Evolutionary conservation across 2,329 filamentous ascomycete species (phyloP).

Genomic region (Sclerotinia minor): DNA sequence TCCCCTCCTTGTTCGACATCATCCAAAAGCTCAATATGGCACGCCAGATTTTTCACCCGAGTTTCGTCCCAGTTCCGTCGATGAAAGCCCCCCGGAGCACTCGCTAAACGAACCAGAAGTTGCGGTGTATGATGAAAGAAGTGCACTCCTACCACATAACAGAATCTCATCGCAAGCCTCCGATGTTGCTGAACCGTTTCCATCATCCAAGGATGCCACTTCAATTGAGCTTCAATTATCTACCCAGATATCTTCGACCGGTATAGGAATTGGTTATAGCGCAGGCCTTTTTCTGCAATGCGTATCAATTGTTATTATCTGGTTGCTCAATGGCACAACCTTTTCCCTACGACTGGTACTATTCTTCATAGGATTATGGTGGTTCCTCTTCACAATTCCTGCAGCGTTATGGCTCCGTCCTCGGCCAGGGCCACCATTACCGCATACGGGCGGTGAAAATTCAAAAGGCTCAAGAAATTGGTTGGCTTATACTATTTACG

Average conservation of each 20-base stretch:
- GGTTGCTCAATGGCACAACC: slow-evolving; percentile 71
- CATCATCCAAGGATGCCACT: slow-evolving; percentile 53
- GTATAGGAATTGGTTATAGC: slow-evolving; percentile 91
- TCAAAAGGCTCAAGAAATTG: slow-evolving; percentile 47
- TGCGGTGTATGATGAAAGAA: slow-evolving; percentile 46
- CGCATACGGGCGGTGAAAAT: slow-evolving; percentile 37
- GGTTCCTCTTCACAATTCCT: slow-evolving; percentile 87
- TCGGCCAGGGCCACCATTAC: slow-evolving; percentile 81
- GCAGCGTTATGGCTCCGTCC: slow-evolving; percentile 84
- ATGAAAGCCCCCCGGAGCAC: slow-evolving; percentile 29
- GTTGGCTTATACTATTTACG: slow-evolving; percentile 72
- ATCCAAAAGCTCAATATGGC: slow-evolving; percentile 49
- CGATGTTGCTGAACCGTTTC: slow-evolving; percentile 34
- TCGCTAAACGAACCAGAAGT: slow-evolving; percentile 23
- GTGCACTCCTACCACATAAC: slow-evolving; percentile 47
- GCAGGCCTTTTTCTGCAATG: slow-evolving; percentile 84
- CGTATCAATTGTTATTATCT: slow-evolving; percentile 73
- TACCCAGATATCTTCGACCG: slow-evolving; percentile 86
- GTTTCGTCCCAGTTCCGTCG: slow-evolving; percentile 30
- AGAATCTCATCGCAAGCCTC: slow-evolving; percentile 15
- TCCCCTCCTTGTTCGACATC: slow-evolving; percentile 84
- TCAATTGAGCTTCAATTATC: slow-evolving; percentile 74
- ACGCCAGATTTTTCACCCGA: slow-evolving; percentile 36
- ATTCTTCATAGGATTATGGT: slow-evolving; percentile 87
- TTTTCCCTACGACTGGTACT: slow-evolving; percentile 85